Base-by-base conservation (phyloP, 1,284 basidiomycete species). In the Pseudozyma flocculosa region DNA sequence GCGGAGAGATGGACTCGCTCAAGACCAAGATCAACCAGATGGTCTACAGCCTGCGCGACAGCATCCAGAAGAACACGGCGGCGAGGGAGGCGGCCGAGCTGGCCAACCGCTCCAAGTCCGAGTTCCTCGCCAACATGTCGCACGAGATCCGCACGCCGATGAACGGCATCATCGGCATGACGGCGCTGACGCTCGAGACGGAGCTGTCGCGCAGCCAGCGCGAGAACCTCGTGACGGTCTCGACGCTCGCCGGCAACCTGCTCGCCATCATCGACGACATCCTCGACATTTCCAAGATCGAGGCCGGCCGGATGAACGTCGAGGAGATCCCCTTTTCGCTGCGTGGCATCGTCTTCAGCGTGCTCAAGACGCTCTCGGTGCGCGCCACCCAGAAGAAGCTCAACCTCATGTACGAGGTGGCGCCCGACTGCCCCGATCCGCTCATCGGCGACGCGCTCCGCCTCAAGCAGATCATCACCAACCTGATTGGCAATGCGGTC, bases 11-110 rank as follows among this genome's bases (percentile, higher is more conserved):
- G 95, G 94, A 98, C 81, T 93, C 90, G 58, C 85, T 99, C 81
- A 98, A 98, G 84, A 97, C 92, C 5, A 95, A 97, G 82, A 95
- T 95, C 82, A 94, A 95, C 78, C 91, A 95, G 80, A 97, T 97
- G 94, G 92, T 98, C 56, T 96, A 92, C 82, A 94, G 94, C 78
- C 84, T 98, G 78, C 85, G 95, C 45, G 94, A 98, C 79, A 88
- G 86, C 68, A 95, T 99, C 59, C 95, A 98, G 84, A 96, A 94
- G 86, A 98, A 99, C 78, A 98, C 93, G 2, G 90, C 90, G 30
- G 95, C 95, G 8, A 86, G 94, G 79, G 94, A 97, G 79, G 92
- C 94, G 0, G 95, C 95, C 49, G 95, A 99, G 81, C 80, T 95
- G 76, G 80, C 80, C 18, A 98, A 99, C 80, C 84, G 91, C 78